A percentile compares a stretch with the other conserved stretches of the same genome.
Conservation (phyloP, 768 basidiomycete species). For the Amanita pseudoporphyria region DNA sequence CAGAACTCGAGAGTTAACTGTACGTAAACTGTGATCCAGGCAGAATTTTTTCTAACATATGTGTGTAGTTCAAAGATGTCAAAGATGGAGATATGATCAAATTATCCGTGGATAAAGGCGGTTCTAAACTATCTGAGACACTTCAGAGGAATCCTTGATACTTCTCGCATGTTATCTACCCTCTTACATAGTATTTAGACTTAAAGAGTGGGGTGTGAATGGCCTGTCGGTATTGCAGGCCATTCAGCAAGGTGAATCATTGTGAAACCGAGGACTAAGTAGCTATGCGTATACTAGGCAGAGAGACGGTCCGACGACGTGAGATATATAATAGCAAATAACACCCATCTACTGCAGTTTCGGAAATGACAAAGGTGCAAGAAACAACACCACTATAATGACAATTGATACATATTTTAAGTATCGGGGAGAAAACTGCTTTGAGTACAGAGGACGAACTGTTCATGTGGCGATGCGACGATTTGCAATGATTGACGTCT, state of each 20-base stretch:
- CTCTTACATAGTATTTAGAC: neutral
- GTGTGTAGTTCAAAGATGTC: conserved; percentile 37
- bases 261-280: neutral
- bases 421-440: neutral
- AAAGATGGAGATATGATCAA: conserved; percentile 38
- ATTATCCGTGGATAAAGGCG: conserved; percentile 51
- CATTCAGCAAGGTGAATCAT: neutral
- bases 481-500: neutral
- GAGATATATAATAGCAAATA: conserved; percentile 7
- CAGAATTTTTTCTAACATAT: conserved; percentile 18
- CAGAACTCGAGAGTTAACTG: conserved; percentile 68
- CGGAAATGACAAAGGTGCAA: neutral
- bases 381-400: conserved; percentile 16
- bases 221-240: neutral
- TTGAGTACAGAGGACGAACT: neutral
- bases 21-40: conserved; percentile 32
- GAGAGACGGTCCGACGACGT: neutral
- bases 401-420: conserved; percentile 15
- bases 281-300: neutral
- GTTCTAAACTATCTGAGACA: conserved; percentile 23
- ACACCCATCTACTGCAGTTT: conserved; percentile 1
- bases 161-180: too few species aligned
- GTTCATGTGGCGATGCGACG: neutral
- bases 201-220: neutral
- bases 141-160: conserved; percentile 3